Evolutionary conservation across 148 eudicot genomes (phyloP).

Genomic region (Cornus kousa): DNA sequence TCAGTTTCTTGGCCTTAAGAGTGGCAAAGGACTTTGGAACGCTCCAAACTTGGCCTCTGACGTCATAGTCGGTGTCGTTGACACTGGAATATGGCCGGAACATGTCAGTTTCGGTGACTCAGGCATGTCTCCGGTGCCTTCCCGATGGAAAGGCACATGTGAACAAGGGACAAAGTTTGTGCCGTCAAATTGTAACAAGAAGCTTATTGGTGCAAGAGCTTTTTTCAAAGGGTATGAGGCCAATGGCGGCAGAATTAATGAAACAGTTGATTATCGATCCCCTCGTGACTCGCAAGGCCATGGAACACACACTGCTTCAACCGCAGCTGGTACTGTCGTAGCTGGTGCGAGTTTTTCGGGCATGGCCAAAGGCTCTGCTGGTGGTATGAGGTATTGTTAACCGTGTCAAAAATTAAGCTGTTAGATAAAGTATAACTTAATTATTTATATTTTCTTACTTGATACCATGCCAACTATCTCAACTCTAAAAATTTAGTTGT

Average conservation of each 20-base stretch:
- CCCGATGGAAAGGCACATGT: conserved; percentile 66
- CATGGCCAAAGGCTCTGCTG: conserved; percentile 56
- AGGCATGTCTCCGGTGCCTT: conserved; percentile 49
- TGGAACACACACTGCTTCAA: conserved; percentile 84
- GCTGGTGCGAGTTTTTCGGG: conserved; percentile 54
- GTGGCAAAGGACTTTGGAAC: conserved; percentile 57
- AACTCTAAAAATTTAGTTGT: too few relatives aligned
- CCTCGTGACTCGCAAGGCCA: conserved; percentile 72
- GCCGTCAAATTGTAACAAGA: conserved; percentile 54
- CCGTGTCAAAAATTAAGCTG: too few relatives aligned
- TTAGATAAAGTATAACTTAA: too few relatives aligned
- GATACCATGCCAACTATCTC: too few relatives aligned
- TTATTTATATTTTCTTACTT: too few relatives aligned
- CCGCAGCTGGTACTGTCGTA: conserved; percentile 58
- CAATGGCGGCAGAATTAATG: conserved; percentile 51
- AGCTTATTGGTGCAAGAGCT: conserved; percentile 64
- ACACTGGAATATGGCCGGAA: conserved; percentile 88
- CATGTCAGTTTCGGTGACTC: conserved; percentile 53
- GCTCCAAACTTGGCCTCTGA: conserved; percentile 53
- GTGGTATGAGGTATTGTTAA: conserved; percentile 47
- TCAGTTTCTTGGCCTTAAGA: conserved; percentile 60
- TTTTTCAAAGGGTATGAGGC: conserved; percentile 70
- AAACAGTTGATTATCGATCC: conserved; percentile 51
- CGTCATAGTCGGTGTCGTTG: conserved; percentile 62
- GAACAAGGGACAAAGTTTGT: conserved; percentile 58